Conservation (phyloP, 2,329 filamentous ascomycete genomes). For the Penicillium sp. region DNA sequence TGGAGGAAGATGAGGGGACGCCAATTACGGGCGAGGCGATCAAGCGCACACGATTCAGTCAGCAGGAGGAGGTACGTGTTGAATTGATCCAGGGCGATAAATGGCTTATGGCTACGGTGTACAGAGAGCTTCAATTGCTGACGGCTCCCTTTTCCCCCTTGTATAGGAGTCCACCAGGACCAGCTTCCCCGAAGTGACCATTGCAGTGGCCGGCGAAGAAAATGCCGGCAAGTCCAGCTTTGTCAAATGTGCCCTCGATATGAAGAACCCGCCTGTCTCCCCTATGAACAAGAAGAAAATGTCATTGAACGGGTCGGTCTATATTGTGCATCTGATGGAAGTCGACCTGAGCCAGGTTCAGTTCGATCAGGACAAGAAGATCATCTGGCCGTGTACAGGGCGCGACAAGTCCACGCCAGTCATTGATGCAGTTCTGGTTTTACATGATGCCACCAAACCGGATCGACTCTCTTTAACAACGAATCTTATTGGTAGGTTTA, state of each 20-base stretch:
- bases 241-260: slow-evolving; percentile 55
- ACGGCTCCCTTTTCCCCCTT: not conserved
- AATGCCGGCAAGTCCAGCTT: slow-evolving; percentile 60
- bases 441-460: slow-evolving; percentile 83
- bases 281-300: slow-evolving; percentile 52
- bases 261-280: slow-evolving; percentile 46
- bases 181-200: slow-evolving; percentile 54
- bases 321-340: slow-evolving; percentile 58
- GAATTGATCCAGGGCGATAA: not conserved
- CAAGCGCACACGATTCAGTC: slow-evolving; percentile 13
- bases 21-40: slow-evolving; percentile 12
- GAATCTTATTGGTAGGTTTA: slow-evolving; percentile 69
- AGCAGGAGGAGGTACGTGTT: slow-evolving; percentile 27
- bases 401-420: slow-evolving; percentile 68
- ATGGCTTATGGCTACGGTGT: not conserved
- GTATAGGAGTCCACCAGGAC: slow-evolving; percentile 27
- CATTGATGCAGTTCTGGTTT: slow-evolving; percentile 77
- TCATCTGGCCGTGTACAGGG: slow-evolving; percentile 52
- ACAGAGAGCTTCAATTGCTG: slow-evolving; percentile 12
- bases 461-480: slow-evolving; percentile 72
- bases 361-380: slow-evolving; percentile 47
- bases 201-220: slow-evolving; percentile 56
- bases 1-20: slow-evolving; percentile 32
- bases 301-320: slow-evolving; percentile 55
- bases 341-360: slow-evolving; percentile 53